These are phyloP conservation scores for Aspergillus novofumigatus DNA, from an alignment of 2,329 filamentous ascomycete genomes.

Conservation along the genomic window DNA sequence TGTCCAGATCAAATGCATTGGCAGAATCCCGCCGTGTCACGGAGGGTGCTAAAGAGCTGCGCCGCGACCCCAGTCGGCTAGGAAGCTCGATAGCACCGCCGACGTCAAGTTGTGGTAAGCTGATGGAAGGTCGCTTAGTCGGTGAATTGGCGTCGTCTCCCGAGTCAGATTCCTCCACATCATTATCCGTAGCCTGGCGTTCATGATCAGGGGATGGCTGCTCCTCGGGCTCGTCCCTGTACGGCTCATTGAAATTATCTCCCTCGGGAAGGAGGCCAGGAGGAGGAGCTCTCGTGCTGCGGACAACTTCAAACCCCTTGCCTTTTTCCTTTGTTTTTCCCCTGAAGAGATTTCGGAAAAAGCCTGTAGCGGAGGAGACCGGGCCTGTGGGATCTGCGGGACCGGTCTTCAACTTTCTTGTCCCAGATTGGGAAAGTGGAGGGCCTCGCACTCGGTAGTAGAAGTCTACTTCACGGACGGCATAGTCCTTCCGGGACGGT, in stretches of 20 bases:
- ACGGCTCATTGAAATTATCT: constrained; percentile 62
- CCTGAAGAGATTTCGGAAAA: constrained; percentile 75
- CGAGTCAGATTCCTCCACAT: constrained; percentile 24
- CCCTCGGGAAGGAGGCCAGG: constrained; percentile 58
- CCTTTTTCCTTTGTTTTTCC: constrained; percentile 90
- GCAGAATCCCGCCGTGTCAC: constrained; percentile 44
- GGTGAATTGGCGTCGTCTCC: constrained; percentile 18
- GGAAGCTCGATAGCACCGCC: constrained; percentile 60
- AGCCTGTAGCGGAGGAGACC: constrained; percentile 82
- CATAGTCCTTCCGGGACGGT: constrained; percentile 72
- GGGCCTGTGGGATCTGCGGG: constrained; percentile 92
- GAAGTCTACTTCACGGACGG: constrained; percentile 91
- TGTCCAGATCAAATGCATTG: constrained; percentile 12
- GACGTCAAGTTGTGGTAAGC: constrained; percentile 57
- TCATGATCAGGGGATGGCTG: constrained; percentile 19
- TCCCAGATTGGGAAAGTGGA: constrained; percentile 75
- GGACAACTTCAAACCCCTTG: constrained; percentile 95
- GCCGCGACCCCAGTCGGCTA: constrained; percentile 59
- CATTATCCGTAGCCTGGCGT: constrained; percentile 22
- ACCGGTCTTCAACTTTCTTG: constrained; percentile 83
- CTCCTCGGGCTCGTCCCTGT: constrained; percentile 50
- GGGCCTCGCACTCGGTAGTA: constrained; percentile 92
- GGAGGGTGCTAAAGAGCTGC: constrained; percentile 46
- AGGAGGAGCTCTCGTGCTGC: constrained; percentile 80
- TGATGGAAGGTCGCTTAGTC: constrained; percentile 39